A percentile compares a stretch with the other conserved stretches of the same genome.
phyloP scores from a whole-genome alignment of 305 asterid genomes.

The Fraxinus angustifolia region DNA sequence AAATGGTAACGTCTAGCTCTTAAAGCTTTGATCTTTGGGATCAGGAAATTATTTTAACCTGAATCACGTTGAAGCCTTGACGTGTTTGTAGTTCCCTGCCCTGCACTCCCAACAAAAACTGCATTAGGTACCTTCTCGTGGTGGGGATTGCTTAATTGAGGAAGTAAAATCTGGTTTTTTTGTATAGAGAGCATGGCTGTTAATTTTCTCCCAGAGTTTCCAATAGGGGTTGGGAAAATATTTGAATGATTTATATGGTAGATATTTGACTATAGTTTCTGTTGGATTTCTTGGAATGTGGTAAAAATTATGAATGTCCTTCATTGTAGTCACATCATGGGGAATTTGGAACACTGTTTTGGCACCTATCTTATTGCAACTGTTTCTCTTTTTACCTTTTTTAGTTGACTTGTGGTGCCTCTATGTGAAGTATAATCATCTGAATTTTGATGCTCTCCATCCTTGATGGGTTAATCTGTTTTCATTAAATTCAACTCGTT shows the following conservation, averaged over 20 bases:
- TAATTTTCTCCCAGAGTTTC: background rate
- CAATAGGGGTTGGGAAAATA: background rate
- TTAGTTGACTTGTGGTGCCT: background rate
- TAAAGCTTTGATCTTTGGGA: background rate
- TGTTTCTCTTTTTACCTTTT: background rate
- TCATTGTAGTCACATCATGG: constrained; percentile 12
- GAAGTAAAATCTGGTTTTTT: background rate
- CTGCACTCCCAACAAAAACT: background rate
- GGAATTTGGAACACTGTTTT: constrained; percentile 3
- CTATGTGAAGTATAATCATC: constrained; percentile 7
- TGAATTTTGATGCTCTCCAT: constrained; percentile 9
- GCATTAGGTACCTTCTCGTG: constrained; percentile 1
- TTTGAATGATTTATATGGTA: constrained; percentile 4
- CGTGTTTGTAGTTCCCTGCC: background rate
- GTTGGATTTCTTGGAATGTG: background rate
- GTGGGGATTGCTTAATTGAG: constrained; percentile 1
- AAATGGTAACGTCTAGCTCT: background rate
- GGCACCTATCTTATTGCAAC: background rate
- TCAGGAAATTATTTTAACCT: background rate
- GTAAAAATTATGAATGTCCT: constrained; percentile 1
- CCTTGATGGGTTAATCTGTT: background rate
- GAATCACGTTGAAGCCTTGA: background rate
- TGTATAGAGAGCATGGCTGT: background rate
- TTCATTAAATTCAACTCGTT: background rate
- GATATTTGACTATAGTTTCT: constrained; percentile 11